A percentile compares a stretch with the other conserved stretches of the same genome.
Conservation (phyloP, 441 rosid genomes). For the Bruguiera hainesii region DNA sequence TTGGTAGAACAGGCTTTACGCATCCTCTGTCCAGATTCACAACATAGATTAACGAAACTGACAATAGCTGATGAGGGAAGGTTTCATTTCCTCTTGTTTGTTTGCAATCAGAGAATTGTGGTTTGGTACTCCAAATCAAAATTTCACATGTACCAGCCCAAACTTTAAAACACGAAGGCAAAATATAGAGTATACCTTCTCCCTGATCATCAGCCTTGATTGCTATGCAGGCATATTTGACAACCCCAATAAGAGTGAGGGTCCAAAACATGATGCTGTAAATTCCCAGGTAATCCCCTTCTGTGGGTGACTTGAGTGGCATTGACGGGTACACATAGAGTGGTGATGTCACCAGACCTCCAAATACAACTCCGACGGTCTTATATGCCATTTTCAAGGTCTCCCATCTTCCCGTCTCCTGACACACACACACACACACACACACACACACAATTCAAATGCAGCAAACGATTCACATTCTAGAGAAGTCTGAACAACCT, state of each 20-base stretch:
- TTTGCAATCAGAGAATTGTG: no score
- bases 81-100: no score
- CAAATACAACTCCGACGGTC: conserved; percentile 70
- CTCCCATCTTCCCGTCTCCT: conserved; percentile 34
- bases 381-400: conserved; percentile 43
- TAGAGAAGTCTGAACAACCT: neutral
- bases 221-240: conserved; percentile 50
- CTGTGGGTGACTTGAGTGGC: conserved; percentile 55
- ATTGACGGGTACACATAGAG: conserved; percentile 63
- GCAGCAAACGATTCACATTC: neutral
- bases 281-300: conserved; percentile 61
- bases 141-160: neutral
- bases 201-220: conserved; percentile 69
- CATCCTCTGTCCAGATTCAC: no score
- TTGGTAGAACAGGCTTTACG: no score
- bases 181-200: conserved; percentile 39
- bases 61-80: no score
- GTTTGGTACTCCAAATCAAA: neutral
- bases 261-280: conserved; percentile 74
- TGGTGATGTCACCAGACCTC: conserved; percentile 69
- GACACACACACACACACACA: conserved; percentile 8
- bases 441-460: neutral
- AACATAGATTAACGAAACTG: no score
- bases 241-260: conserved; percentile 60
- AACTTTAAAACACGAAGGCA: neutral